Base-by-base conservation (phyloP, 2,329 filamentous ascomycete genomes). In the Fusarium cicatricum region DNA sequence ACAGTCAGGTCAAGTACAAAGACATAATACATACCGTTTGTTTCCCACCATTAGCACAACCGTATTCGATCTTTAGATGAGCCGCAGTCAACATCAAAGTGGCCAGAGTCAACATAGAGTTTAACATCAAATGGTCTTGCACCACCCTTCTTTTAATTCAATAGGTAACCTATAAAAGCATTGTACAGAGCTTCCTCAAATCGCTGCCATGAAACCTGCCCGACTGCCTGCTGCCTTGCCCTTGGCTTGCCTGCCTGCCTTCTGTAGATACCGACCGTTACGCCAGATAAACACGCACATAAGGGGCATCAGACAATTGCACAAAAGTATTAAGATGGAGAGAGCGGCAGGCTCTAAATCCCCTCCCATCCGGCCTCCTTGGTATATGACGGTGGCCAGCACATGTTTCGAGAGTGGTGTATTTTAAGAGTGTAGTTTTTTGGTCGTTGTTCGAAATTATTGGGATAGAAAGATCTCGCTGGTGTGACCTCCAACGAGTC, bases 221-320 rank as follows among this genome's bases (percentile, higher is more conserved):
- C 37, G 33, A 34, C 59, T 64, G 59, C 61, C 52, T 57, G 45
- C 61, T 50, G 47, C 51, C 50, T 66, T 58, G 58, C 38, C 64
- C 50, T 64, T 61, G 52, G 55, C 58, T 54, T 58, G 52, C 58
- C 54, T 60, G 60, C 58, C 56, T 67, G 55, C 66, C 62, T 60
- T 60, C 53, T 60, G 53, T 69, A 63, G 64, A 65, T 60, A 62
- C 60, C 64, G 60, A 65, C 64, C 66, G 48, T 41, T 58, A 69
- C 66, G 66, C 66, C 66, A 58, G 51, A 64, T 69, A 69, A 69
- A 69, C 66, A 69, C 66, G 66, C 65, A 64, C 62, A 64, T 66
- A 58, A 62, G 64, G 62, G 64, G 60, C 64, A 63, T 68, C 53
- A 69, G 63, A 66, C 62, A 66, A 56, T 55, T 64, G 62, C 64